These are phyloP conservation scores for Lyophyllum semitale DNA, from an alignment of 768 basidiomycete genomes.

Conservation along the genomic window DNA sequence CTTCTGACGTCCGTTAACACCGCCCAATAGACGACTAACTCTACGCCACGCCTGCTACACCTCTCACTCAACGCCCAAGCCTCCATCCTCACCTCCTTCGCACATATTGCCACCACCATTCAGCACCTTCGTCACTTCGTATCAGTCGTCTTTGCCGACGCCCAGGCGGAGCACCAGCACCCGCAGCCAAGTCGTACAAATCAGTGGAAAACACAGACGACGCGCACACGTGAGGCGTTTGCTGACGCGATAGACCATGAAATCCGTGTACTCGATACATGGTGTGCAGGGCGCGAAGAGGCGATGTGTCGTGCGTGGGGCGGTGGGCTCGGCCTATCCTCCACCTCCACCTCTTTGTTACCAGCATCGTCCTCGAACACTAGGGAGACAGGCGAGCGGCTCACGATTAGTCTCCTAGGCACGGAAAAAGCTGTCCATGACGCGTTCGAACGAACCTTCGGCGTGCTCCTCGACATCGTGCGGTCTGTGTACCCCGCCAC, in stretches of 20 bases:
- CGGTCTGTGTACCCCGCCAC: conserved; percentile 28
- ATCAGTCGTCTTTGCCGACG: conserved; percentile 44
- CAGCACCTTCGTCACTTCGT: conserved; percentile 67
- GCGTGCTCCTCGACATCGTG: conserved; percentile 54
- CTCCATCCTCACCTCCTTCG: conserved; percentile 64
- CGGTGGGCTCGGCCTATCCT: conserved; percentile 28
- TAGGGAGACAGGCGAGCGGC: background rate
- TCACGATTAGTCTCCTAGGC: conserved; percentile 61
- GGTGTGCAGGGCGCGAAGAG: conserved; percentile 74
- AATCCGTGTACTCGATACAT: conserved; percentile 57
- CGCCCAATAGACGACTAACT: conserved; percentile 45
- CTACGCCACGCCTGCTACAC: conserved; percentile 64
- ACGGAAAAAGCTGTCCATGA: conserved; percentile 62
- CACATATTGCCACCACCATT: conserved; percentile 57
- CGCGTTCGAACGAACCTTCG: conserved; percentile 58
- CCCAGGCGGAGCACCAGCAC: conserved; percentile 18
- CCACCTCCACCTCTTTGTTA: background rate
- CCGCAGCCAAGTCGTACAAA: conserved; percentile 8
- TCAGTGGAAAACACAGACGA: conserved; percentile 27
- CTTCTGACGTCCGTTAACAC: background rate
- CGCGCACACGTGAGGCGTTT: conserved; percentile 79
- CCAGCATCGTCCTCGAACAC: background rate
- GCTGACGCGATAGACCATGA: conserved; percentile 71
- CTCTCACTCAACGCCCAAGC: conserved; percentile 65
- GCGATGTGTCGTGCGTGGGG: conserved; percentile 60